phyloP scores from a whole-genome alignment of 495 filamentous ascomycete species.

The Endocarpon pusillum region DNA sequence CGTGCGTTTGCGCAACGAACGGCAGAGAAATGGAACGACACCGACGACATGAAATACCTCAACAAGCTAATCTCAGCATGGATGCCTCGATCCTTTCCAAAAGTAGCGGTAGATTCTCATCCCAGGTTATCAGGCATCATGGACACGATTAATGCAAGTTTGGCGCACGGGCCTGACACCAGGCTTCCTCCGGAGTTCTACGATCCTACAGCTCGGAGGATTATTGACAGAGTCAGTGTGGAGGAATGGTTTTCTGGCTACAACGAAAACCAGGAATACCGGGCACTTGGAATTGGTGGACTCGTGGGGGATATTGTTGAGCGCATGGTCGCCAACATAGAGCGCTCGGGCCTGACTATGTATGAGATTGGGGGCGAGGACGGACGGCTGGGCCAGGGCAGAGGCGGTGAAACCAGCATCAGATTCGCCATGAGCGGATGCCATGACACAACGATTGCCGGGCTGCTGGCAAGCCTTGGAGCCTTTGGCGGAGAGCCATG shows the following conservation, averaged over 20 bases:
- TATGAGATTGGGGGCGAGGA: slow-evolving; percentile 28
- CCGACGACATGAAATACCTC: slow-evolving; percentile 73
- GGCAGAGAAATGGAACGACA: slow-evolving; percentile 62
- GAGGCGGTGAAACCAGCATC: slow-evolving; percentile 35
- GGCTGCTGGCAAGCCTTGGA: slow-evolving; percentile 58
- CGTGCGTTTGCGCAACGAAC: slow-evolving; percentile 68
- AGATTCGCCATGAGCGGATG: slow-evolving; percentile 69
- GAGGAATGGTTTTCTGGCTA: slow-evolving; percentile 95
- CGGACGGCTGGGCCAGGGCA: slow-evolving; percentile 16
- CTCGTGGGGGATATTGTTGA: slow-evolving; percentile 72
- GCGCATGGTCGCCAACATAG: slow-evolving; percentile 59
- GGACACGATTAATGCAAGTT: slow-evolving; percentile 80
- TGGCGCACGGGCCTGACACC: slow-evolving; percentile 69
- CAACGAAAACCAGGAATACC: slow-evolving; percentile 66
- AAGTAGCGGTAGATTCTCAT: slow-evolving; percentile 66
- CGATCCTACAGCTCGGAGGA: slow-evolving; percentile 46
- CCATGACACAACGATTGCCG: slow-evolving; percentile 88
- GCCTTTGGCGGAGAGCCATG: slow-evolving; percentile 56
- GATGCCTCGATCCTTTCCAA: slow-evolving; percentile 53
- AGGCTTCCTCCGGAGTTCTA: slow-evolving; percentile 76
- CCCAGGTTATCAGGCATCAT: slow-evolving; percentile 78
- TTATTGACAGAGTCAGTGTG: slow-evolving; percentile 61
- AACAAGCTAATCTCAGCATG: slow-evolving; percentile 58
- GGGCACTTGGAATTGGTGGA: slow-evolving; percentile 67
- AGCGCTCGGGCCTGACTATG: slow-evolving; percentile 26